A percentile compares a stretch with the other conserved stretches of the same genome.
phyloP scores from a whole-genome alignment of 225 moss, liverwort and hornwort species.

The Polytrichum formosum region DNA sequence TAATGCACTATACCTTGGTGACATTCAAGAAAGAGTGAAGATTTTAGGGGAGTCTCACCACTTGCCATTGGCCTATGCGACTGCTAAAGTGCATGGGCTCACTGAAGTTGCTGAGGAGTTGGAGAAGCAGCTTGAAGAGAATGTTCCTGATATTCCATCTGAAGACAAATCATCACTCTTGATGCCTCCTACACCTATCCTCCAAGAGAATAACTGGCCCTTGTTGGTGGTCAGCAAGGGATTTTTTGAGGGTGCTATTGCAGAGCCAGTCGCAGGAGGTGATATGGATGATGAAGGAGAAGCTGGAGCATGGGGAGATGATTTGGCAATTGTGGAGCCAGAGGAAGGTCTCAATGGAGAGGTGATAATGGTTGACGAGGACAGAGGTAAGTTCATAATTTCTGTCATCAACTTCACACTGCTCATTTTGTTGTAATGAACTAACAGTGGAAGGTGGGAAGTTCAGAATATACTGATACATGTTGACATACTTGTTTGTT shows the following conservation, averaged over 20 bases:
- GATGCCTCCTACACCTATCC: slow-evolving; percentile 77
- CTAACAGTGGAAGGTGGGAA: background rate
- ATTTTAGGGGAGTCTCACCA: slow-evolving; percentile 93
- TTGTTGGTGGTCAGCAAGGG: slow-evolving; percentile 86
- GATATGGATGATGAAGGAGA: slow-evolving; percentile 75
- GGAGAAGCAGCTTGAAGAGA: slow-evolving; percentile 58
- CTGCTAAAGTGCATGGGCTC: slow-evolving; percentile 77
- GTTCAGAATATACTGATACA: too few relatives aligned
- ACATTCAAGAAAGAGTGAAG: slow-evolving; percentile 77
- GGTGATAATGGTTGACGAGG: slow-evolving; percentile 41
- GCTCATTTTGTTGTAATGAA: too few relatives aligned
- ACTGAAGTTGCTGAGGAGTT: slow-evolving; percentile 67
- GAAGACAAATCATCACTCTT: slow-evolving; percentile 61
- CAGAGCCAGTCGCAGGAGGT: slow-evolving; percentile 46
- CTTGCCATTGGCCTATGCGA: slow-evolving; percentile 79
- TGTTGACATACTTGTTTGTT: too few relatives aligned
- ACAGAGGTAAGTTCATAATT: slow-evolving; percentile 30
- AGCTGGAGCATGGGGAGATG: slow-evolving; percentile 88
- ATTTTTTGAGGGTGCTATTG: slow-evolving; percentile 89
- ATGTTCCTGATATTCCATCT: slow-evolving; percentile 57
- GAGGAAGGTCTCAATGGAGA: slow-evolving; percentile 61
- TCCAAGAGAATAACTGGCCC: slow-evolving; percentile 95
- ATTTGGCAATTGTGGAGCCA: slow-evolving; percentile 71
- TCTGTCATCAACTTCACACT: too few relatives aligned
- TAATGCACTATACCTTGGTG: slow-evolving; percentile 91